These are phyloP conservation scores for Oryza rufipogon DNA, from an alignment of 176 grass and related monocot genomes.

Conservation along the genomic window DNA sequence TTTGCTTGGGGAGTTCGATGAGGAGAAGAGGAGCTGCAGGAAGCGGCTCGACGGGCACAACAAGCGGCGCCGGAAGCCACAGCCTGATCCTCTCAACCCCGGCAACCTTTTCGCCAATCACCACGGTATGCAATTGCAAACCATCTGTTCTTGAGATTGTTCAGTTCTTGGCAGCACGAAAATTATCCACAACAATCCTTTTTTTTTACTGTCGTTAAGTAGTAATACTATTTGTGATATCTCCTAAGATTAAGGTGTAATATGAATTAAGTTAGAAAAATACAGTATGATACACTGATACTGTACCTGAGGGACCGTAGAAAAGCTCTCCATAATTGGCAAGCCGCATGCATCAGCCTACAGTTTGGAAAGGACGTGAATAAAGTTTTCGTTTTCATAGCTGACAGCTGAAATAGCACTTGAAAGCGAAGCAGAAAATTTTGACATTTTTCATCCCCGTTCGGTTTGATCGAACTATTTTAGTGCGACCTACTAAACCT, in stretches of 20 bases:
- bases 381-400: neutral
- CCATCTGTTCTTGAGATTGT: neutral
- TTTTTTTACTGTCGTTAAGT: neutral
- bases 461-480: neutral
- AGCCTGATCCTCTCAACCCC: conserved; percentile 65
- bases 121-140: conserved; percentile 57
- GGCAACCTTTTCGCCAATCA: conserved; percentile 58
- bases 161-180: neutral
- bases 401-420: neutral
- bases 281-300: neutral
- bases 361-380: neutral
- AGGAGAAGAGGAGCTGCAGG: conserved; percentile 84
- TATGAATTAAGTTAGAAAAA: neutral
- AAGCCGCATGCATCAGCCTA: neutral
- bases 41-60: conserved; percentile 89
- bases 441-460: neutral
- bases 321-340: neutral
- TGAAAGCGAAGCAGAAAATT: neutral
- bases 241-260: neutral
- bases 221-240: too few species aligned
- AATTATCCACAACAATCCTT: neutral
- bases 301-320: neutral
- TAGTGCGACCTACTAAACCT: neutral
- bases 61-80: conserved; percentile 76
- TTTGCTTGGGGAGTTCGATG: conserved; percentile 80